phyloP scores from a whole-genome alignment of 139 green algal species.

The Spirogloea muscicola region DNA sequence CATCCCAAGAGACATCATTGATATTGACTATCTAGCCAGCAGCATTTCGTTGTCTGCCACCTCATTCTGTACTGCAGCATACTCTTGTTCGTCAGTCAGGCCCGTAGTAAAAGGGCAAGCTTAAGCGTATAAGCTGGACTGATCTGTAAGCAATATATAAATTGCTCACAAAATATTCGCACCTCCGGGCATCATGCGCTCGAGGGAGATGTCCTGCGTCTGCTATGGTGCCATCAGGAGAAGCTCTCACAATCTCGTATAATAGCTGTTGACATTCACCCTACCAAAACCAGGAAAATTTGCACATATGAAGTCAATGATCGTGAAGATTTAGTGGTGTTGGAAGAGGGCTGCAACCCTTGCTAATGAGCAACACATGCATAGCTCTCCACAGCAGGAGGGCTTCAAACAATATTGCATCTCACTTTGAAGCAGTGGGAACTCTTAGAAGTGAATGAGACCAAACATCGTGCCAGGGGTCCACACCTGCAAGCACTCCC shows the following conservation, averaged over 20 bases:
- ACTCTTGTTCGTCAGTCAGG: not conserved
- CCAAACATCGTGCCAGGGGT: not conserved
- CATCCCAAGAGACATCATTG: not conserved
- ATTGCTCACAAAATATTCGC: not conserved
- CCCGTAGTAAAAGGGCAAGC: not conserved
- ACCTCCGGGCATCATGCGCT: not conserved
- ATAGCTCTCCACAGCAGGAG: not conserved
- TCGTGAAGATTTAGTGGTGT: not conserved
- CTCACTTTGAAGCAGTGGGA: not conserved
- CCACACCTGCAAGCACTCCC: constrained; percentile 38
- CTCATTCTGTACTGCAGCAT: not conserved
- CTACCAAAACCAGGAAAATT: not conserved
- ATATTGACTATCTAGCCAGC: not conserved
- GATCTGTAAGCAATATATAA: not conserved
- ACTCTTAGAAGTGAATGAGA: too few species aligned
- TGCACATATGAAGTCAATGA: not conserved
- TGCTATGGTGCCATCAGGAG: constrained; percentile 3
- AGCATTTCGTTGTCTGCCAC: not conserved
- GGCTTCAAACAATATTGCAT: not conserved
- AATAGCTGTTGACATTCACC: constrained; percentile 40
- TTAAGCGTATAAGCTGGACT: not conserved
- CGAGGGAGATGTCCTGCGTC: not conserved
- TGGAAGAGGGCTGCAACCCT: not conserved
- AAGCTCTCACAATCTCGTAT: constrained; percentile 33
- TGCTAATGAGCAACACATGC: not conserved